Evolutionary conservation across 441 rosid genomes (phyloP).

Genomic region (Populus hybrid): DNA sequence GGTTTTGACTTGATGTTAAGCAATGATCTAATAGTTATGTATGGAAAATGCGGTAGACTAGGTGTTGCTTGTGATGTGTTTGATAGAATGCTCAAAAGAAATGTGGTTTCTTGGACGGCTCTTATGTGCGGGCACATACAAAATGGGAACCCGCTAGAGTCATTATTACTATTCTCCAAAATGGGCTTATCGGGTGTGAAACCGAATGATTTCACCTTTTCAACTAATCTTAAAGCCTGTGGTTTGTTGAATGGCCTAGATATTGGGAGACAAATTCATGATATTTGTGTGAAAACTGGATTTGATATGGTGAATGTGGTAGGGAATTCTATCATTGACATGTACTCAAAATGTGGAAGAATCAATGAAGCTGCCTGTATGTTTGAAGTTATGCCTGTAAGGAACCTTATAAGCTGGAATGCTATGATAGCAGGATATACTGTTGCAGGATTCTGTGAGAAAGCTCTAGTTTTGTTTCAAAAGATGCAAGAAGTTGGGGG

Average conservation of each 20-base stretch:
- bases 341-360: constrained; percentile 75
- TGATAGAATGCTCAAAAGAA: constrained; percentile 72
- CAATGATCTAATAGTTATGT: constrained; percentile 67
- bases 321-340: constrained; percentile 66
- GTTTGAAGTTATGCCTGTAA: constrained; percentile 43
- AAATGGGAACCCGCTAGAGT: constrained; percentile 38
- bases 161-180: constrained; percentile 38
- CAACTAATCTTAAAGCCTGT: constrained; percentile 66
- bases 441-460: constrained; percentile 45
- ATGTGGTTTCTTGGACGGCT: constrained; percentile 89
- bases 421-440: constrained; percentile 65
- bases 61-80: constrained; percentile 55
- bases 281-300: constrained; percentile 51
- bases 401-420: constrained; percentile 69
- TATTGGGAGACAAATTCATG: constrained; percentile 64
- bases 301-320: constrained; percentile 55
- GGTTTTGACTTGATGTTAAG: constrained; percentile 45
- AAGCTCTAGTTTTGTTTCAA: constrained; percentile 54
- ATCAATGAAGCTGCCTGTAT: constrained; percentile 50
- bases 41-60: constrained; percentile 58
- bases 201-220: constrained; percentile 81
- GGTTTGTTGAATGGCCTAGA: constrained; percentile 41
- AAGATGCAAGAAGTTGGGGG: constrained; percentile 43
- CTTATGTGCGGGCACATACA: constrained; percentile 67
- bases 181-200: constrained; percentile 44